phyloP scores from a whole-genome alignment of 2,329 filamentous ascomycete genomes.

The Diaporthe humulicola region DNA sequence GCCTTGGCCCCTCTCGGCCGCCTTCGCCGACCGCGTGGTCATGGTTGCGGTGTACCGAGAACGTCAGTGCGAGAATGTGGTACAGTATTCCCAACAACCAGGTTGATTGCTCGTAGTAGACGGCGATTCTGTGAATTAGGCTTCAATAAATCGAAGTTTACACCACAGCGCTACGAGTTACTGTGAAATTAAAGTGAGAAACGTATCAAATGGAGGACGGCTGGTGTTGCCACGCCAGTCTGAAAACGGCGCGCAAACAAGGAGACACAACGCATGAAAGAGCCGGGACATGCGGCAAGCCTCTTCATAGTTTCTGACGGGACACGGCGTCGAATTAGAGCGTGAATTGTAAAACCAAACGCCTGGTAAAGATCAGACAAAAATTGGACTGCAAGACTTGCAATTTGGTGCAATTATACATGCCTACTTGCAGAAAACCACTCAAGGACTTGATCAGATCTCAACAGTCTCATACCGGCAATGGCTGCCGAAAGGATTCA shows the following conservation, averaged over 20 bases:
- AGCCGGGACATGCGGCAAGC: not conserved
- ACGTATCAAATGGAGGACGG: not conserved
- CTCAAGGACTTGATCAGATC: not conserved
- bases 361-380: too few species aligned
- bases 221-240: not conserved
- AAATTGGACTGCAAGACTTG: too few species aligned
- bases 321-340: fast-evolving
- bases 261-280: not conserved
- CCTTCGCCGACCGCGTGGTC: not conserved
- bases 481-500: not conserved
- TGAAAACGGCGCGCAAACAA: not conserved
- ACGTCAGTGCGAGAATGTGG: not conserved
- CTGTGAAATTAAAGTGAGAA: not conserved
- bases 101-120: not conserved
- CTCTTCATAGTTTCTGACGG: not conserved
- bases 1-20: not conserved
- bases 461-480: not conserved
- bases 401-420: not conserved
- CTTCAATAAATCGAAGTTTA: too few species aligned
- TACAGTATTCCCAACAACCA: not conserved
- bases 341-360: not conserved
- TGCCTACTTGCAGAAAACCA: not conserved
- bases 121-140: too few species aligned
- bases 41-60: not conserved
- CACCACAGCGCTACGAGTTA: too few species aligned